These are phyloP conservation scores for Trichophyton rubrum DNA, from an alignment of 2,329 filamentous ascomycete genomes.

Conservation along the genomic window DNA sequence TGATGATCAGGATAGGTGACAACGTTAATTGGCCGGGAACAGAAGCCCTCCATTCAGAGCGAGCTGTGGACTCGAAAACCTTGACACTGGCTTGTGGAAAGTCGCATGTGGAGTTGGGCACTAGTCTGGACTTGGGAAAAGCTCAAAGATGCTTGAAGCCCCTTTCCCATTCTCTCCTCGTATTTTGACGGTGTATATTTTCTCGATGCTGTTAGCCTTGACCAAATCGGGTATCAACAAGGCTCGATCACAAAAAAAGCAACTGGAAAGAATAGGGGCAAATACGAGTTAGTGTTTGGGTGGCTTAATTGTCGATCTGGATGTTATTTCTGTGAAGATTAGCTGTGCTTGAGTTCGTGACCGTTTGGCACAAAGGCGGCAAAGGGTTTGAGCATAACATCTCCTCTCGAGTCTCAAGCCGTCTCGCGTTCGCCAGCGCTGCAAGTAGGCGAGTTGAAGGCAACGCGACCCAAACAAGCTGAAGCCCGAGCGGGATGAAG, in stretches of 20 bases:
- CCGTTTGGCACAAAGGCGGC: not conserved
- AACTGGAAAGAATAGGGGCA: not conserved
- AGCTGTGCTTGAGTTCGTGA: not conserved
- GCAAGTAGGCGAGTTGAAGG: not conserved
- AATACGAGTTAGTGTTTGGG: not conserved
- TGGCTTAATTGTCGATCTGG: constrained; percentile 1
- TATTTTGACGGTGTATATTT: not conserved
- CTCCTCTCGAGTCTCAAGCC: not conserved
- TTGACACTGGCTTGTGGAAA: not conserved
- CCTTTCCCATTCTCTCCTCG: not conserved
- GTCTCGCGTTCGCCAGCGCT: not conserved
- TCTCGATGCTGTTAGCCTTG: not conserved
- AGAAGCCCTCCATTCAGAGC: not conserved
- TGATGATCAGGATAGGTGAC: not conserved
- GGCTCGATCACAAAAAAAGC: constrained; percentile 1
- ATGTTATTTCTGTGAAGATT: not conserved
- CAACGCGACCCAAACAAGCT: not conserved
- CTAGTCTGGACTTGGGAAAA: not conserved
- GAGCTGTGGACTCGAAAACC: not conserved
- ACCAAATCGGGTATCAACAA: not conserved
- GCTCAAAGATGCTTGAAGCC: not conserved
- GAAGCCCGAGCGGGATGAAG: not conserved
- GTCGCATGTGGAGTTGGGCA: not conserved
- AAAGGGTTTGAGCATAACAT: not conserved
- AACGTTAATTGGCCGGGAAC: not conserved